Percentiles rank a stretch among this genome's conserved stretches.
phyloP scores from a whole-genome alignment of 1,284 basidiomycete genomes.

The Porodaedalea pini region DNA sequence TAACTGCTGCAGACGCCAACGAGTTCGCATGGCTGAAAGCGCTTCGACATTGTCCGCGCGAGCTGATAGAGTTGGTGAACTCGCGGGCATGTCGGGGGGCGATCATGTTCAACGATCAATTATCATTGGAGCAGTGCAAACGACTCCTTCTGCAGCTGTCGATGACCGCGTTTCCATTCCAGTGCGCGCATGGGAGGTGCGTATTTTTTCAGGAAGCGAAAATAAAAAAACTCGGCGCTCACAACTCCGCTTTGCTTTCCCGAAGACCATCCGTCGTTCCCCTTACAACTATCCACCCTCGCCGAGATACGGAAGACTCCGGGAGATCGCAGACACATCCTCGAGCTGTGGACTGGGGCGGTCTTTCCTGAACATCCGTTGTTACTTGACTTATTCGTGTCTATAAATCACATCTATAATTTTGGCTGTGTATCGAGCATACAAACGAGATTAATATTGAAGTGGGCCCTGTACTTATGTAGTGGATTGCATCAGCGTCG shows the following conservation, averaged over 20 bases:
- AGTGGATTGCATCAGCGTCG: background rate
- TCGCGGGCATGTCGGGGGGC: constrained; percentile 93
- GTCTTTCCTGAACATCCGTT: background rate
- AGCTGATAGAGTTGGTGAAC: constrained; percentile 79
- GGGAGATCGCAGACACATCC: background rate
- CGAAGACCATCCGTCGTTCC: constrained; percentile 48
- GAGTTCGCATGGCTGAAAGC: constrained; percentile 63
- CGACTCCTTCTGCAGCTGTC: constrained; percentile 66
- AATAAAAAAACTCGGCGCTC: constrained; percentile 15
- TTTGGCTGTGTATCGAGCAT: background rate
- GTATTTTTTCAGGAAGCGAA: constrained; percentile 22
- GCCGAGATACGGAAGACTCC: background rate
- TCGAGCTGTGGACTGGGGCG: constrained; percentile 14
- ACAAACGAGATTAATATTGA: background rate
- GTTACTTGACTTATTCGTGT: background rate
- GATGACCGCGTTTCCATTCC: constrained; percentile 79
- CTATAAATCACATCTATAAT: background rate
- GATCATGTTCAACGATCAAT: constrained; percentile 92
- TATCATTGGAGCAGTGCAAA: constrained; percentile 66
- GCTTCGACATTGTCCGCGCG: constrained; percentile 74
- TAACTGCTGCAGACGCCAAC: constrained; percentile 23
- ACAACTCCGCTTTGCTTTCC: constrained; percentile 7
- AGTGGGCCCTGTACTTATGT: too few species aligned
- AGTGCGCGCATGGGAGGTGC: constrained; percentile 90
- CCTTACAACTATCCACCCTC: constrained; percentile 29